A percentile compares a stretch with the other conserved stretches of the same genome.
Evolutionary conservation across 495 filamentous ascomycete species (phyloP).

Genomic region (Tricharina praecox): DNA sequence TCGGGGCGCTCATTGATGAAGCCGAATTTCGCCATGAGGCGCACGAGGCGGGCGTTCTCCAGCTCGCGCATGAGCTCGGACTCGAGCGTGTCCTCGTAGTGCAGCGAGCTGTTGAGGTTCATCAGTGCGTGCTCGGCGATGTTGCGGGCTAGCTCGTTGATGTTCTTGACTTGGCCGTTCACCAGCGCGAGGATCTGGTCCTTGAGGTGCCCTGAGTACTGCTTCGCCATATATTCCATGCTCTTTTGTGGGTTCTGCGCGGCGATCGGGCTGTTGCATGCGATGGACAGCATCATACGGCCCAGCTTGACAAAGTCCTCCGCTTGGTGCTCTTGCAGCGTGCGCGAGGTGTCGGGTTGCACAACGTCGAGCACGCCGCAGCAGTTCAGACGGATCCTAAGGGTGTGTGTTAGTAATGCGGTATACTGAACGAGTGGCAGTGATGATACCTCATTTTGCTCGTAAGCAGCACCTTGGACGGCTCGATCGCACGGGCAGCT

Average conservation of each 20-base stretch:
- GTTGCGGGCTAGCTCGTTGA: slow-evolving; percentile 58
- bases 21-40: slow-evolving; percentile 67
- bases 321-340: slow-evolving; percentile 59
- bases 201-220: slow-evolving; percentile 56
- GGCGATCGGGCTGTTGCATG: slow-evolving; percentile 29
- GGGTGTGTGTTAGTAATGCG: no score
- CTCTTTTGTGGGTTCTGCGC: slow-evolving; percentile 39
- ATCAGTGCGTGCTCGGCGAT: slow-evolving; percentile 50
- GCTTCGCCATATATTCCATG: slow-evolving; percentile 56
- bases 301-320: slow-evolving; percentile 82
- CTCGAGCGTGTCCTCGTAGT: slow-evolving; percentile 50
- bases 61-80: slow-evolving; percentile 59
- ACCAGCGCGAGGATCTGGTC: slow-evolving; percentile 59
- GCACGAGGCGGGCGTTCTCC: slow-evolving; percentile 75
- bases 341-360: slow-evolving; percentile 48
- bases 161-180: slow-evolving; percentile 40
- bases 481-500: slow-evolving; percentile 66
- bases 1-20: slow-evolving; percentile 80
- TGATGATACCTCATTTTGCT: slow-evolving; percentile 35
- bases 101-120: slow-evolving; percentile 55
- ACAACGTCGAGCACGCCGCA: slow-evolving; percentile 80
- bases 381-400: slow-evolving; percentile 73
- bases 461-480: slow-evolving; percentile 74
- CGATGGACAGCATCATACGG: slow-evolving; percentile 61
- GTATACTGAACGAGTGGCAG: no score